These are phyloP conservation scores for Tritrichomonas foetus DNA, from an alignment of 208 protist genomes.

Conservation along the genomic window DNA sequence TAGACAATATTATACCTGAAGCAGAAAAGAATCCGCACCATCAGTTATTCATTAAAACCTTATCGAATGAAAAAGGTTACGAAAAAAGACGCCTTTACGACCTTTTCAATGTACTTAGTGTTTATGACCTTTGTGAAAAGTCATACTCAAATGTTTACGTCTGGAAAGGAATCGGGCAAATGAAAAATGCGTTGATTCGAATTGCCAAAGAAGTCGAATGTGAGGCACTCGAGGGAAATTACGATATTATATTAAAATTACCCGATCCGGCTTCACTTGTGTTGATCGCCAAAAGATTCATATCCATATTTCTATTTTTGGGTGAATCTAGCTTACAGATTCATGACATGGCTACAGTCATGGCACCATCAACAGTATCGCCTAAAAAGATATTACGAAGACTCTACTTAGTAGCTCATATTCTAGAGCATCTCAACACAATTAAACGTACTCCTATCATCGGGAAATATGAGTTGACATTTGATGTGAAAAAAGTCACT, in stretches of 20 bases:
- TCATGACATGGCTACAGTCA: background rate
- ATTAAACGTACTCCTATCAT: background rate
- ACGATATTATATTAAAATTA: background rate
- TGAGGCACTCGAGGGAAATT: background rate
- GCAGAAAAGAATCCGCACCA: too few species aligned
- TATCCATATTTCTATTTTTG: background rate
- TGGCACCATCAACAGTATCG: background rate
- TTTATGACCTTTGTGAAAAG: background rate
- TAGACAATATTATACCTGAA: too few species aligned
- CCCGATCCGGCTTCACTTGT: background rate
- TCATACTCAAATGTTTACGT: background rate
- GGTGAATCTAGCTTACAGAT: background rate
- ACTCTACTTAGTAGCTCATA: background rate
- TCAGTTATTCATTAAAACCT: too few species aligned
- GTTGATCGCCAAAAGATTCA: background rate
- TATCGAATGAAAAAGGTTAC: too few species aligned
- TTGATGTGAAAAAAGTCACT: background rate
- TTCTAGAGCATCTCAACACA: background rate
- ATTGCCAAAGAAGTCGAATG: background rate
- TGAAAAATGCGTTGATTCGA: background rate
- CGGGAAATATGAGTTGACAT: background rate
- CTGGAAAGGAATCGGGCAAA: background rate
- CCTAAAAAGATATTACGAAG: background rate
- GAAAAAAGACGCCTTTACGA: slow-evolving; percentile 12
- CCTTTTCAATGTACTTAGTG: background rate